These are phyloP conservation scores for Penicillium nucicola DNA, from an alignment of 495 filamentous ascomycete species.

Conservation along the genomic window DNA sequence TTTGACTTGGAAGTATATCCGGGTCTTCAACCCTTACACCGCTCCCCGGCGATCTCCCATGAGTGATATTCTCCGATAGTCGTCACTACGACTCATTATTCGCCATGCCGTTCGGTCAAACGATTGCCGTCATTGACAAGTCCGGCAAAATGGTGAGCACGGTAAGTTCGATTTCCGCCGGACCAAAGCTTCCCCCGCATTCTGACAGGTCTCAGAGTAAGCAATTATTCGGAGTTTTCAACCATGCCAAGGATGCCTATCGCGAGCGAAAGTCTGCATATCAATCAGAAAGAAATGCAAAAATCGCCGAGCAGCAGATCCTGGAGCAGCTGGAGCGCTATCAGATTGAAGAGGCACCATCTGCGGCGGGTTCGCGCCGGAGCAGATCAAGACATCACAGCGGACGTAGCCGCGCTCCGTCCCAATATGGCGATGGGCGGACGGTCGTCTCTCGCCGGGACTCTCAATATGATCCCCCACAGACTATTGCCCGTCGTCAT, in stretches of 20 bases:
- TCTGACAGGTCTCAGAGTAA: conserved; percentile 63
- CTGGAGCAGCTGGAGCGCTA: conserved; percentile 44
- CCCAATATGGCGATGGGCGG: conserved; percentile 25
- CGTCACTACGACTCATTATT: conserved; percentile 10
- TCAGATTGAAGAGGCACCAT: conserved; percentile 50
- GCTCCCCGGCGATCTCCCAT: conserved; percentile 17
- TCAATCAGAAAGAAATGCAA: conserved; percentile 59
- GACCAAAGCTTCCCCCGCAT: background rate
- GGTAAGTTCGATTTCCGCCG: conserved; percentile 47
- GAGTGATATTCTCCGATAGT: conserved; percentile 13
- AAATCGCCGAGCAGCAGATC: conserved; percentile 52
- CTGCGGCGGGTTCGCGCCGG: conserved; percentile 41
- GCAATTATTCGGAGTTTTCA: conserved; percentile 81
- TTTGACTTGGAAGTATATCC: conserved; percentile 1
- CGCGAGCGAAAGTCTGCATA: conserved; percentile 77
- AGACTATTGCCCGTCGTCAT: conserved; percentile 44
- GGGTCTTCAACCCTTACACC: conserved; percentile 10
- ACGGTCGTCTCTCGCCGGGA: conserved; percentile 7
- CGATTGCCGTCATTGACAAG: conserved; percentile 86
- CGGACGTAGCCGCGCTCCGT: conserved; percentile 25
- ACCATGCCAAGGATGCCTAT: conserved; percentile 82
- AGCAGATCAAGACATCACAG: conserved; percentile 36
- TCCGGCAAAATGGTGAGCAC: conserved; percentile 91
- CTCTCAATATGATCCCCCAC: conserved; percentile 19
- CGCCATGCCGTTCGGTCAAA: conserved; percentile 57